Evolutionary conservation across 306 rosid species (phyloP), one percentile per base, ranked within the genome.

Genomic region (Sphenostylis stenocarpa): DNA sequence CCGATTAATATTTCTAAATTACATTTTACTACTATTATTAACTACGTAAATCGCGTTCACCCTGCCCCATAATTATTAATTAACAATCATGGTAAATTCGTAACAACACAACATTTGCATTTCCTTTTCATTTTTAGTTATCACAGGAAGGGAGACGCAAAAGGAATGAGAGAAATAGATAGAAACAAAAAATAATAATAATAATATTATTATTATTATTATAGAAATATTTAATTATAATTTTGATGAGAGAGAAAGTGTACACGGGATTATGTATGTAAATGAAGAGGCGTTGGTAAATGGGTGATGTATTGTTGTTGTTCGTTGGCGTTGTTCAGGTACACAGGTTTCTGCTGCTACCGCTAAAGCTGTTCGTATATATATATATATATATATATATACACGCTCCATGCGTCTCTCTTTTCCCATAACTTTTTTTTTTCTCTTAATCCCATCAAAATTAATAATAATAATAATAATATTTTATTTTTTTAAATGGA

Each of bases 331-430:
- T 47, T 87, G 88, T 70, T 79, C 82, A 73, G 85, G 86, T 80
- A 77, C 82, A 81, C 84, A 76, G 85, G 77, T 88, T 83, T 77
- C 72, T 84, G 85, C 86, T 82, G 76, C 80, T 78, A 38, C 65
- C 78, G 56, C 84, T 80, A 69, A 84, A 4, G 5, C 57, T 49
- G 7, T 36, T 36, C 29, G n/a, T n/a, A n/a, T n/a, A n/a, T n/a
- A n/a, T n/a, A n/a, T n/a, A n/a, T n/a, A n/a, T 26, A 3, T 26
- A 1, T 26, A 1, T 36, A 79, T 80, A 36, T 76, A 47, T 70
- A 57, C 84, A 24, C 14, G 88, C 58, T 77, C 90, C 89, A 80
- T 85, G 86, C 91, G 48, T 80, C 88, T 72, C 85, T 83, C 39
- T 53, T 45, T 64, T 26, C 61, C 65, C 7, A 1, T 38, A 11